Evolutionary conservation across 768 basidiomycete species (phyloP), one percentile per base, ranked within the genome.

Genomic region (Boletus sensibilis): DNA sequence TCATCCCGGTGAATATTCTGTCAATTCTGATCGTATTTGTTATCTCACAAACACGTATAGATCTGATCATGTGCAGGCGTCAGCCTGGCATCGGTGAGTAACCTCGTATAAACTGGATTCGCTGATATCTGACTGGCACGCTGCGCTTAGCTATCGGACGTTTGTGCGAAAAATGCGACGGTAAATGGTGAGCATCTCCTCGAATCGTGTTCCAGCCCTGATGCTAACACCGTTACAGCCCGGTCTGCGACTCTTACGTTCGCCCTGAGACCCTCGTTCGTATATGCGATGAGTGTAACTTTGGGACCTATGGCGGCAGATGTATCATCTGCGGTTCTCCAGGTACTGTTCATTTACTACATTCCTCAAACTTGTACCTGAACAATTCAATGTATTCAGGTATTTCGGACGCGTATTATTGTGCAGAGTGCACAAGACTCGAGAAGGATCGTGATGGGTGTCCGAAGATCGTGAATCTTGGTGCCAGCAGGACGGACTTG

Each of bases 271-370:
- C 96, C 23, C 82, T 98, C 61, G 97, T 98, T 56, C 85, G 96
- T 60, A 98, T 98, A 63, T 99, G 97, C 73, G 97, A 99, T 71
- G 97, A 99, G 78, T 99, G 97, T 75, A 98, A 98, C 74, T 99
- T 98, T 76, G 92, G 94, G 63, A 96, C 94, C 43, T 97, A 97
- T 70, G 94, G 97, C 23, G 96, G 96, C 48, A 82, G 94, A 61
- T 99, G 97, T 71, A 98, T 98, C 74, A 97, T 98, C 59, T 99
- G 97, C 64, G 93, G 94, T 47, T 87, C 94, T 42, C 94, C 92
- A 65, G 96, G 95, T 97, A 64, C 59, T 82, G 64, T 37, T 4
- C 40, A 56, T 45, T 10, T 16, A 49, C 34, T 43, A 5, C 31
- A 42, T 43, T 14, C 31, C 8, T 34, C 8, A 4, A 6, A 12